Percentiles rank a stretch among this genome's conserved stretches.
phyloP scores from a whole-genome alignment of 2,329 filamentous ascomycete species.

The Furcasterigmium furcatum region DNA sequence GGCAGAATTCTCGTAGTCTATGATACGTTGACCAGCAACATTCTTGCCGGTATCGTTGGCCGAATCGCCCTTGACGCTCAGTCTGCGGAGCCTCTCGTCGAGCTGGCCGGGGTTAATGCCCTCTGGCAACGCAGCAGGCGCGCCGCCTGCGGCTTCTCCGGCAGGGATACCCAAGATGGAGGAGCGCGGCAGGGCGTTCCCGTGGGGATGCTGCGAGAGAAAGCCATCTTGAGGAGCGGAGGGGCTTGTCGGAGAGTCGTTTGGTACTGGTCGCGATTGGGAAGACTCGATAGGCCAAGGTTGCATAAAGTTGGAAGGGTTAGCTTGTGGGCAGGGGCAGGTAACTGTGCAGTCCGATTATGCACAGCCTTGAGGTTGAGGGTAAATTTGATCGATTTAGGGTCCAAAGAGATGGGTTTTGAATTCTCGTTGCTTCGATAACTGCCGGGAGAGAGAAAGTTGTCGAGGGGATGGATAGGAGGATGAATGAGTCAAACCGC shows the following conservation, averaged over 20 bases:
- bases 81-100: slow-evolving; percentile 47
- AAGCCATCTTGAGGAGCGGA: slow-evolving; percentile 55
- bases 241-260: slow-evolving; percentile 26
- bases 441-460: too few species aligned
- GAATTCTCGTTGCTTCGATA: too few species aligned
- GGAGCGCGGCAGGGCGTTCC: slow-evolving; percentile 26
- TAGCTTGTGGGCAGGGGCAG: slow-evolving; percentile 23
- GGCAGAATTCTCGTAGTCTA: slow-evolving; percentile 57
- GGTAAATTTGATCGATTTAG: not conserved
- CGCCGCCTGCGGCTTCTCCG: slow-evolving; percentile 1
- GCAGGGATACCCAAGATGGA: slow-evolving; percentile 24
- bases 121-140: not conserved
- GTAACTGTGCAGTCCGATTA: slow-evolving; percentile 46
- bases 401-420: too few species aligned
- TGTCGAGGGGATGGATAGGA: too few species aligned
- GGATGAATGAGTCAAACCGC: too few species aligned
- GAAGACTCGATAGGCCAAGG: slow-evolving; percentile 48
- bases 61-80: slow-evolving; percentile 37
- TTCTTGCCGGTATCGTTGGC: slow-evolving; percentile 10
- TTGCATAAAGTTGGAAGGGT: slow-evolving; percentile 60
- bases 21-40: slow-evolving; percentile 49
- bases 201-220: slow-evolving; percentile 37
- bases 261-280: slow-evolving; percentile 35
- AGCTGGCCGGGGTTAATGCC: slow-evolving; percentile 39
- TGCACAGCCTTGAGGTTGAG: slow-evolving; percentile 46